Evolutionary conservation across 2,329 filamentous ascomycete genomes (phyloP).

Genomic region (Septoria petroselini): DNA sequence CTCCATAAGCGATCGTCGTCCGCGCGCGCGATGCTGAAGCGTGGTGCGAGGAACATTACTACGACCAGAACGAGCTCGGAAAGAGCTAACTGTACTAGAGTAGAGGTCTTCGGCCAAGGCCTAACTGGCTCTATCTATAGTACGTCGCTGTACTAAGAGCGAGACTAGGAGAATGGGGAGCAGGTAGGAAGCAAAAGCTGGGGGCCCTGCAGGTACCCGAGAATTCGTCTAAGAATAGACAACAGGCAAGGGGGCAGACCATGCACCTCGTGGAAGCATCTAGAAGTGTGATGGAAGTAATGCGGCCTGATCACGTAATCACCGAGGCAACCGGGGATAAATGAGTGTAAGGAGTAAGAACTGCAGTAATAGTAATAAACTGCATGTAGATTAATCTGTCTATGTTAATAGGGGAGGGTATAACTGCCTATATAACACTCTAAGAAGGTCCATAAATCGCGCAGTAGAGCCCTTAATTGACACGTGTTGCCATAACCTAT

Average conservation of each 20-base stretch:
- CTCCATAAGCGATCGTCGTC: conserved; percentile 19
- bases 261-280: conserved; percentile 8
- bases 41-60: conserved; percentile 22
- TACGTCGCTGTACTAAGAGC: conserved; percentile 3
- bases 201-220: conserved; percentile 8
- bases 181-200: not conserved
- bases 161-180: conserved; percentile 2
- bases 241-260: conserved; percentile 2
- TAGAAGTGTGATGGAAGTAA: too few species aligned
- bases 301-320: too few species aligned
- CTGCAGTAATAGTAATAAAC: too few species aligned
- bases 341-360: too few species aligned
- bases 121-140: conserved; percentile 7
- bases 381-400: too few species aligned
- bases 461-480: too few species aligned
- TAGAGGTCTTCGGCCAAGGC: conserved; percentile 7
- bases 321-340: too few species aligned
- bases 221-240: conserved; percentile 9
- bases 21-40: conserved; percentile 23
- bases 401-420: too few species aligned
- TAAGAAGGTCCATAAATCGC: too few species aligned
- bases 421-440: too few species aligned
- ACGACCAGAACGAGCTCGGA: conserved; percentile 4
- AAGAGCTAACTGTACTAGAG: conserved; percentile 7
- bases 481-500: too few species aligned